phyloP scores from a whole-genome alignment of 305 asterid genomes.

The Rubia peregrina region DNA sequence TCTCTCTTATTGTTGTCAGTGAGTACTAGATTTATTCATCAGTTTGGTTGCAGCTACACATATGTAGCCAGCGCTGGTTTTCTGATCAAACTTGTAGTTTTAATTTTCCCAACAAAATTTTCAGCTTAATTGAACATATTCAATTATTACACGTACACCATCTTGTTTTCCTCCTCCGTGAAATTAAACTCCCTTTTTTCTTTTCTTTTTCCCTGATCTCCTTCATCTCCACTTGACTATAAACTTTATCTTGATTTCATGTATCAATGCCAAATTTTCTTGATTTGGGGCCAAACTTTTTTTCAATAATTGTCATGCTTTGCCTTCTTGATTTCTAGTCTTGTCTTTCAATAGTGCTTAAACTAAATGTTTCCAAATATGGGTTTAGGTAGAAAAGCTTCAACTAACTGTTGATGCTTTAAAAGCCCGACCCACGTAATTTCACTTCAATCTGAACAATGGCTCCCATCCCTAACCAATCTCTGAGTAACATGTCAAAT shows the following conservation, averaged over 20 bases:
- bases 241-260: slow-evolving; percentile 49
- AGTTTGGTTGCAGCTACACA: slow-evolving; percentile 12
- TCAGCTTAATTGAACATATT: slow-evolving; percentile 3
- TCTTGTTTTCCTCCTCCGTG: slow-evolving; percentile 11
- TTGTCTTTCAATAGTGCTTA: slow-evolving; percentile 57
- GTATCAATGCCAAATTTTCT: slow-evolving; percentile 34
- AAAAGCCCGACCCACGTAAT: slow-evolving; percentile 13
- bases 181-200: neutral
- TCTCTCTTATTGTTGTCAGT: slow-evolving; percentile 16
- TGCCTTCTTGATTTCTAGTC: slow-evolving; percentile 42
- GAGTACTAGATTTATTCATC: slow-evolving; percentile 17
- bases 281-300: slow-evolving; percentile 33
- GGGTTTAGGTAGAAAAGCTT: slow-evolving; percentile 23
- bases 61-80: slow-evolving; percentile 5
- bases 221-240: slow-evolving; percentile 23
- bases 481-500: slow-evolving; percentile 14
- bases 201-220: neutral
- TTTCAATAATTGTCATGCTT: slow-evolving; percentile 35
- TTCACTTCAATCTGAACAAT: slow-evolving; percentile 8
- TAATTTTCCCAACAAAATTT: slow-evolving; percentile 6
- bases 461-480: slow-evolving; percentile 5
- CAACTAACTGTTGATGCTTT: slow-evolving; percentile 26
- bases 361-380: slow-evolving; percentile 58
- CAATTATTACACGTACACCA: neutral
- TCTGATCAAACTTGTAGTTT: slow-evolving; percentile 19